Evolutionary conservation across 108 stramenopile species (phyloP).

Genomic region (Fistulifera solaris): DNA sequence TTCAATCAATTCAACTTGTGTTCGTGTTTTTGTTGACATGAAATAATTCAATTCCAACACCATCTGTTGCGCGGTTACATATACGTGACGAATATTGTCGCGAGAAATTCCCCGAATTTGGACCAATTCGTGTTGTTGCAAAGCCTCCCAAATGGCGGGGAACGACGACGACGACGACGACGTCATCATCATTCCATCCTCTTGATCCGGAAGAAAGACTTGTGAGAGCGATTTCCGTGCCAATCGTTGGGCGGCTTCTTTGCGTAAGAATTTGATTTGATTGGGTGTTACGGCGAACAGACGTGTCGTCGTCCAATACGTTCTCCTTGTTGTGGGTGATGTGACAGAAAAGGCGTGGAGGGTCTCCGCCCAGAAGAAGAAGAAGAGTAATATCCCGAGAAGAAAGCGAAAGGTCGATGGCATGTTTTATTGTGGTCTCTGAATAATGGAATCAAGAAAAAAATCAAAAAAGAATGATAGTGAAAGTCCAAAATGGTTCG

Average conservation of each 20-base stretch:
- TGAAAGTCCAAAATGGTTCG: no score
- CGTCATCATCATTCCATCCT: no score
- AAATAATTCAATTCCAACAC: conserved; percentile 14
- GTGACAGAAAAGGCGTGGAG: no score
- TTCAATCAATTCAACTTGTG: conserved; percentile 11
- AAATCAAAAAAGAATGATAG: no score
- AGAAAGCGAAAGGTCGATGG: no score
- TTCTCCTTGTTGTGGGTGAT: no score
- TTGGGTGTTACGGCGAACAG: conserved; percentile 12
- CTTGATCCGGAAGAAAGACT: conserved; percentile 10
- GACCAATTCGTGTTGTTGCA: conserved; percentile 32
- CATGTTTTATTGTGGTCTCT: no score
- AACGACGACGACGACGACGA: no score
- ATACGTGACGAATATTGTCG: conserved; percentile 13
- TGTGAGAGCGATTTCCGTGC: conserved; percentile 24
- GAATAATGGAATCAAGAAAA: no score
- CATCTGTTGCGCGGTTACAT: conserved; percentile 10
- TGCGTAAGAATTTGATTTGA: conserved; percentile 26
- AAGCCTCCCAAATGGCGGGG: background rate
- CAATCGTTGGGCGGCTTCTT: conserved; percentile 30
- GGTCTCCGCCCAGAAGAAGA: no score
- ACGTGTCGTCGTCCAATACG: no score
- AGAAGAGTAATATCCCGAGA: no score
- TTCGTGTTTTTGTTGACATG: background rate
- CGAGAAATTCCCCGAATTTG: conserved; percentile 23